These are phyloP conservation scores for Drosera spatulata DNA, from an alignment of 179 eudicot genomes.

Conservation along the genomic window DNA sequence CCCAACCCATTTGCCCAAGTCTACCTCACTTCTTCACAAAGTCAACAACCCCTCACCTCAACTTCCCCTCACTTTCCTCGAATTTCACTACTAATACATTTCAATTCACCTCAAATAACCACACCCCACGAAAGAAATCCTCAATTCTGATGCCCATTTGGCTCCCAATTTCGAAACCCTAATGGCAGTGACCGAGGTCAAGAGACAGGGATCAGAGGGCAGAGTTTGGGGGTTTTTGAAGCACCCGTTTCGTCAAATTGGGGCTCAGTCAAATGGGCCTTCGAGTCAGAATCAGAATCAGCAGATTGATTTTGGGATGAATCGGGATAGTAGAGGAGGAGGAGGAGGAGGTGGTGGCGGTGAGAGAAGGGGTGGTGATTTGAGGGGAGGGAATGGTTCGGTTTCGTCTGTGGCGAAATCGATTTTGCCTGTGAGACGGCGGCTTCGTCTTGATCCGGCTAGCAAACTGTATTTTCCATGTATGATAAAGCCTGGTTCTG, in stretches of 20 bases:
- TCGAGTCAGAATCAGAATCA: no score
- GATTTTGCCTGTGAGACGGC: slow-evolving; percentile 61
- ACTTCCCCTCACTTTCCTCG: no score
- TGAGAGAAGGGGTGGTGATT: no score
- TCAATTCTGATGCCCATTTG: background rate
- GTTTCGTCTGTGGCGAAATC: slow-evolving; percentile 75
- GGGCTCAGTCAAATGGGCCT: no score
- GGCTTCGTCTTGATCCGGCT: slow-evolving; percentile 72
- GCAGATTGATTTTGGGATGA: no score
- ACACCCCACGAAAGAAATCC: background rate
- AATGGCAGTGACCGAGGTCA: slow-evolving; percentile 38
- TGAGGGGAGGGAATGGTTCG: slow-evolving; percentile 12
- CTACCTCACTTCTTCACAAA: no score
- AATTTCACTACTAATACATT: no score
- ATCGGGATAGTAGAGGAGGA: no score
- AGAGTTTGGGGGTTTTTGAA: slow-evolving; percentile 40
- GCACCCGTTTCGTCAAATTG: slow-evolving; percentile 31
- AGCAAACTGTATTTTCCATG: slow-evolving; percentile 69
- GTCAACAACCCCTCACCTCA: no score
- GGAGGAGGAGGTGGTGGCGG: no score
- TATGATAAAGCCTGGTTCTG: slow-evolving; percentile 8
- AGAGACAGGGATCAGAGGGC: slow-evolving; percentile 18
- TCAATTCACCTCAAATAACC: no score
- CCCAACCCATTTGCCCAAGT: no score
- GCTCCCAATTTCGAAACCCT: background rate